Base-by-base conservation (phyloP, 2,329 filamentous ascomycete species). In the Exophiala phaeomuriformis region DNA sequence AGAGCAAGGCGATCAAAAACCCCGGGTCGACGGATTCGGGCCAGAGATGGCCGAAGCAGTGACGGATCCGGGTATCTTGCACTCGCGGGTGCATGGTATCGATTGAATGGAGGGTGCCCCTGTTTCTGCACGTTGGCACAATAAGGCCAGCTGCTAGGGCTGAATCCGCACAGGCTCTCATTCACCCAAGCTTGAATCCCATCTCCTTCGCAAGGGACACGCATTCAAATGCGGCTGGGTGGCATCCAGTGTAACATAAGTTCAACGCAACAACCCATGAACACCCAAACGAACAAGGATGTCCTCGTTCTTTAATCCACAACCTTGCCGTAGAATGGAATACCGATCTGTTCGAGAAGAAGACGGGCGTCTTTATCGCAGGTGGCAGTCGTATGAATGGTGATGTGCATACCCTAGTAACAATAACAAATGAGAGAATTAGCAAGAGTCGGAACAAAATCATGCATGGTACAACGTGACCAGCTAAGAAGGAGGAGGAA, bases 321-420 rank as follows among this genome's bases (percentile, higher is more conserved):
- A 48, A 85, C 73, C 69, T 90, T 88, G 64, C 89, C 89, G 64
- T 87, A 81, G 69, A 95, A 95, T 0, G 90, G 90, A 58, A 93
- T 72, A 32, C 88, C 88, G 56, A 90, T 72, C 8, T 84, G 75
- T 64, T 80, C 79, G 52, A 90, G 75, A 49, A 96, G 77, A 55
- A 95, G 72, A 62, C 88, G 81, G 5, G 87, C 90, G 64, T 96
- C 90, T 64, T 84, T 83, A 69, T 96, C 89, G 30, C 86, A 91
- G 29, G 78, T 89, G 40, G 88, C 90, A 30, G 85, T 85, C 1
- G 90, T 96, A 70, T 93, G 84, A 51, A 95, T 77, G 53, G 85
- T 86, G 63, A 96, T 81, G 64, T 93, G 82, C 68, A 85, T 86
- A 67, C 90, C 90, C 10, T 90, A 88, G 62, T 28, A 29, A 28